These are phyloP conservation scores for Aspergillus ruber DNA, from an alignment of 2,329 filamentous ascomycete species.

Conservation along the genomic window DNA sequence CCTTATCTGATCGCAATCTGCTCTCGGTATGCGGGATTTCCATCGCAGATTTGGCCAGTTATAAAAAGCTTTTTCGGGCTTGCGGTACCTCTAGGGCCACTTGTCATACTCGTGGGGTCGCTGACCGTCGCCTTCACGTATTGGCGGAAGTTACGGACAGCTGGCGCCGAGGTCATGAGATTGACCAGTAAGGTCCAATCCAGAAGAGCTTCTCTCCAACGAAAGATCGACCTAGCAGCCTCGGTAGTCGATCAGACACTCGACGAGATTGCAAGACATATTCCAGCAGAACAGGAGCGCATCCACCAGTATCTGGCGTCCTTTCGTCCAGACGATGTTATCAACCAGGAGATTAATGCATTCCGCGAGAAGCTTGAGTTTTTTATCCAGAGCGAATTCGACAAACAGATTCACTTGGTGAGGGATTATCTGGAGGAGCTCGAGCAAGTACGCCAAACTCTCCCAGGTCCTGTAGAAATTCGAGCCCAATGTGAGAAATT, in stretches of 20 bases:
- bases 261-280: not conserved
- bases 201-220: not conserved
- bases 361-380: not conserved
- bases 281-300: not conserved
- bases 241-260: not conserved
- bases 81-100: not conserved
- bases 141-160: not conserved
- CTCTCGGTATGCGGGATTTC: not conserved
- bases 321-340: not conserved
- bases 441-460: not conserved
- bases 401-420: not conserved
- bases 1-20: not conserved
- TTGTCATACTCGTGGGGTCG: not conserved
- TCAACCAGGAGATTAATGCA: not conserved
- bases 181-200: not conserved
- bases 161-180: not conserved
- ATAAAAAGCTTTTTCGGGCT: not conserved
- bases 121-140: not conserved
- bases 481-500: not conserved
- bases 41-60: not conserved
- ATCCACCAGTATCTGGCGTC: not conserved
- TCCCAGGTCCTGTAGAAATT: not conserved
- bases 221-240: not conserved
- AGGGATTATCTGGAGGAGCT: not conserved
- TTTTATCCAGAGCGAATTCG: not conserved